Base-by-base conservation (phyloP, 352 stramenopile species). In the Globisporangium abappressorium region DNA sequence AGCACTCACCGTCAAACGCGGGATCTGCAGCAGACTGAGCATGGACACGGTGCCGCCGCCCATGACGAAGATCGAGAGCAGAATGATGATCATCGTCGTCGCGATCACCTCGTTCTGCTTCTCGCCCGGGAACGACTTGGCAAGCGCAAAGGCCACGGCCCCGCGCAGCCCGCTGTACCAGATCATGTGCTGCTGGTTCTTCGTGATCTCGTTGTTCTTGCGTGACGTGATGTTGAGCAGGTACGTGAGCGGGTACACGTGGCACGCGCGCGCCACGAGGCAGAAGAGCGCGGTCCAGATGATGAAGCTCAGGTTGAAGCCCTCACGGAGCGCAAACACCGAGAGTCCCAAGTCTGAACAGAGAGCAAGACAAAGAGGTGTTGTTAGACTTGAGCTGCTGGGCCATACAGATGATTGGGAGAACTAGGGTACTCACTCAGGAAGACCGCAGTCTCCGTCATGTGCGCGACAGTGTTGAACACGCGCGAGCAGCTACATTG, bases 161-260 rank as follows among this genome's bases (percentile, higher is more conserved):
- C 94, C 94, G 28, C 96, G 89, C 54, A 99, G 81, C 12, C 95
- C 95, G 46, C 90, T 93, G 81, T 98, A 98, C 87, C 90, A 98
- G 64, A 98, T 93, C 90, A 98, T 97, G 78, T 98, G 90, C 69
- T 96, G 89, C 64, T 96, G 93, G 71, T 97, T 97, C 43, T 75
- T 69, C n/a, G 84, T 92, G 68, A 94, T 94, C 24, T 79, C 74
- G 28, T 68, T 74, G 49, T 84, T 84, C 57, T 86, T 80, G 33
- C 84, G 76, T 55, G 77, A 57, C 15, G 64, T 65, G 56, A 38
- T 43, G 70, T 94, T 94, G 53, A 94, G 67, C 9, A 95, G 5
- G 62, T 76, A 82, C 26, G 82, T 87, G 24, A 98, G 83, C 26
- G 92, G 89, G 70, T 98, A 98, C 12, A 98, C 81, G 60, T 97